These are phyloP conservation scores for Colletotrichum falcatum DNA, from an alignment of 2,329 filamentous ascomycete species.

Conservation along the genomic window DNA sequence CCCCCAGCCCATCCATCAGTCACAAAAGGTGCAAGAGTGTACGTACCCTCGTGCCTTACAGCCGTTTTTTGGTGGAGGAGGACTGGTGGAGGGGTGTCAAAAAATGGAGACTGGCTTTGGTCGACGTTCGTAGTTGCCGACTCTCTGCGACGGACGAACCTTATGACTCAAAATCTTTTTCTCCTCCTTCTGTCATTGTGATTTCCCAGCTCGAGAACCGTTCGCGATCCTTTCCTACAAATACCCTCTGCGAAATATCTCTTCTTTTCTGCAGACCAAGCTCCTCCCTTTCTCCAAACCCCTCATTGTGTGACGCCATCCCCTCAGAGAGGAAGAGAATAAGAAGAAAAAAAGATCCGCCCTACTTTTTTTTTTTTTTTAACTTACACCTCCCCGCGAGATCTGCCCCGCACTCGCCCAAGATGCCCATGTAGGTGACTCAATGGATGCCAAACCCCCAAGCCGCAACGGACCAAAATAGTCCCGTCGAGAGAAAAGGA, in stretches of 20 bases:
- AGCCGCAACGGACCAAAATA: background rate
- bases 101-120: slow-evolving; percentile 19
- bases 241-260: slow-evolving; percentile 5
- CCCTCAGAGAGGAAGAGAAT: too few relatives aligned
- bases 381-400: slow-evolving; percentile 14
- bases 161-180: slow-evolving; percentile 37
- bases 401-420: slow-evolving; percentile 36
- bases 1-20: background rate
- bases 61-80: slow-evolving; percentile 18
- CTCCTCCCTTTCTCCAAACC: background rate
- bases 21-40: background rate
- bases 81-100: too few relatives aligned
- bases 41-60: slow-evolving; percentile 10
- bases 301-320: slow-evolving; percentile 18
- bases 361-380: slow-evolving; percentile 1
- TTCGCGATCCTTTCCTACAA: slow-evolving; percentile 15
- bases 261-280: background rate
- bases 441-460: slow-evolving; percentile 6
- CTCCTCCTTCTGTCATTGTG: slow-evolving; percentile 3
- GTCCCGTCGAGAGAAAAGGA: background rate
- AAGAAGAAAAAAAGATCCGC: slow-evolving; percentile 23
- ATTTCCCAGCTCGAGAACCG: background rate
- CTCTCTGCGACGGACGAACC: slow-evolving; percentile 23
- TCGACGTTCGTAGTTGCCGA: slow-evolving; percentile 16
- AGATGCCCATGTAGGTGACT: slow-evolving; percentile 41